phyloP scores from a whole-genome alignment of 805 yeast species.

The Brettanomyces sp. region DNA sequence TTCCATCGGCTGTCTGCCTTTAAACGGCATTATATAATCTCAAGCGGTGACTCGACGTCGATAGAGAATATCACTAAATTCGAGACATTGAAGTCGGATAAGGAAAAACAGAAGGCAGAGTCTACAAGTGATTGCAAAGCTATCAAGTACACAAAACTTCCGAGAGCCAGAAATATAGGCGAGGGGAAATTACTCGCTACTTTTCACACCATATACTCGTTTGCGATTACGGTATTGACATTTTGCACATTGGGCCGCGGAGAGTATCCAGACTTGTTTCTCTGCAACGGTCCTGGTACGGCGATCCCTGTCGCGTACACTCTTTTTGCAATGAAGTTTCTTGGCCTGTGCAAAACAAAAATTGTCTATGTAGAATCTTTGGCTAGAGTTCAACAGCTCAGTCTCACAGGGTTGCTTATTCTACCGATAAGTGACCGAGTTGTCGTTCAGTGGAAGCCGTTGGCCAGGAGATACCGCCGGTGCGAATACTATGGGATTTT shows the following conservation, averaged over 20 bases:
- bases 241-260: slow-evolving; percentile 5
- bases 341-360: slow-evolving; percentile 39
- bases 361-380: slow-evolving; percentile 79
- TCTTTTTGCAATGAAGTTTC: slow-evolving; percentile 39
- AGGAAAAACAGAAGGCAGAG: slow-evolving; percentile 12
- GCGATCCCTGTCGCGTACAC: slow-evolving; percentile 59
- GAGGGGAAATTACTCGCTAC: slow-evolving; percentile 25
- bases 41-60: slow-evolving; percentile 41
- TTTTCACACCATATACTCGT: slow-evolving; percentile 24
- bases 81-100: slow-evolving; percentile 19
- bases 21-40: slow-evolving; percentile 22
- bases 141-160: slow-evolving; percentile 2
- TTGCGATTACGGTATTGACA: slow-evolving; percentile 12
- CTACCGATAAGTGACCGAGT: slow-evolving; percentile 69
- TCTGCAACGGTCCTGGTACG: slow-evolving; percentile 77
- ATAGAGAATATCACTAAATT: slow-evolving; percentile 28
- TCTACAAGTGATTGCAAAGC: slow-evolving; percentile 30
- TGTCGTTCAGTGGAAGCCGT: slow-evolving; percentile 80
- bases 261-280: slow-evolving; percentile 22
- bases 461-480: slow-evolving; percentile 40
- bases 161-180: slow-evolving; percentile 30
- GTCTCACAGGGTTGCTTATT: slow-evolving; percentile 70
- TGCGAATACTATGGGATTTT: slow-evolving; percentile 74
- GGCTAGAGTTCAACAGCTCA: slow-evolving; percentile 69
- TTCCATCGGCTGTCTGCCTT: slow-evolving; percentile 22